Percentiles rank a stretch among this genome's conserved stretches.
Conservation (phyloP, 2,329 filamentous ascomycete species). For the Alternaria triticimaculans region DNA sequence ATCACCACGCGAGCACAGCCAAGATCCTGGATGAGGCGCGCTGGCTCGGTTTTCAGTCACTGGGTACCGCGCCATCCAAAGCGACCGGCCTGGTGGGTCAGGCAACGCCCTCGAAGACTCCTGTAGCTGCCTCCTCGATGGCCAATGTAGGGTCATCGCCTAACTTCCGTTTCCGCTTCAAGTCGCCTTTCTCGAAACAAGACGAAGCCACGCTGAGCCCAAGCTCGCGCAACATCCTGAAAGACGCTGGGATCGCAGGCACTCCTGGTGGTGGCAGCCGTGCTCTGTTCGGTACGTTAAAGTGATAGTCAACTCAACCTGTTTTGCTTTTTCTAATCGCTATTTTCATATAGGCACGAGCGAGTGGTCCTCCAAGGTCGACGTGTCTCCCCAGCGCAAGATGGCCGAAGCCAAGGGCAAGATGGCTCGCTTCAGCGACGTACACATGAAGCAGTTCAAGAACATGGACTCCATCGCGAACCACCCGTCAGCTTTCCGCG, state of each 20-base stretch:
- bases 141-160: constrained; percentile 56
- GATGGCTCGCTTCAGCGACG: constrained; percentile 79
- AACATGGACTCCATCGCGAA: constrained; percentile 97
- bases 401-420: constrained; percentile 83
- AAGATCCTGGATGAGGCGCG: constrained; percentile 80
- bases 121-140: constrained; percentile 29
- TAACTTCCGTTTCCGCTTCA: constrained; percentile 70
- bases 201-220: constrained; percentile 61
- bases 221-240: constrained; percentile 66
- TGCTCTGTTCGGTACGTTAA: constrained; percentile 33
- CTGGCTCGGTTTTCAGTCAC: constrained; percentile 76
- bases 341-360: constrained; percentile 23
- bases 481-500: constrained; percentile 80
- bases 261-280: constrained; percentile 50
- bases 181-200: constrained; percentile 67
- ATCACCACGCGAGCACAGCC: constrained; percentile 75
- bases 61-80: constrained; percentile 62
- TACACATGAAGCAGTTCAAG: constrained; percentile 86
- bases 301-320: not conserved
- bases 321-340: not conserved
- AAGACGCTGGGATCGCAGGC: constrained; percentile 71
- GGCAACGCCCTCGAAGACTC: constrained; percentile 68
- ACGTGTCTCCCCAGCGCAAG: constrained; percentile 63
- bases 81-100: constrained; percentile 53
- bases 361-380: constrained; percentile 47